These are phyloP conservation scores for Funneliformis geosporum DNA, from an alignment of 192 early-diverging fungal genomes.

Conservation along the genomic window DNA sequence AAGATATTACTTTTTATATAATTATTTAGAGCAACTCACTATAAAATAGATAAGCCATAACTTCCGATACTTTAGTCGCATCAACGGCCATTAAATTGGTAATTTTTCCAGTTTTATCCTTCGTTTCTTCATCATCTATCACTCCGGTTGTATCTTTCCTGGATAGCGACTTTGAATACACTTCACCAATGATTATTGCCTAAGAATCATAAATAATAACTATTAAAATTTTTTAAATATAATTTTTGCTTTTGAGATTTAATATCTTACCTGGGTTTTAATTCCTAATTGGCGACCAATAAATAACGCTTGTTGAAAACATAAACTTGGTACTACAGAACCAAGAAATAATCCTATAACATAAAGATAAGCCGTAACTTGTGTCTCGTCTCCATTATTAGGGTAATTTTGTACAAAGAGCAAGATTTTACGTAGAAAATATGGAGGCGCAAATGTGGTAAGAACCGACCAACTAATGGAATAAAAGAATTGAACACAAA, in stretches of 20 bases:
- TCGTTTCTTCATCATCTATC: constrained; percentile 32
- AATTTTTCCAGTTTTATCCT: constrained; percentile 59
- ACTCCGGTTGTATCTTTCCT: constrained; percentile 38
- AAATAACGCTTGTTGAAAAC: constrained; percentile 58
- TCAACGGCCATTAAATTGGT: constrained; percentile 78
- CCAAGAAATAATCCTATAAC: constrained; percentile 61
- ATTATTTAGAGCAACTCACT: not conserved
- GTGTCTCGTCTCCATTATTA: constrained; percentile 29
- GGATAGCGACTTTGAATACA: constrained; percentile 42
- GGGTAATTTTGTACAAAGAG: constrained; percentile 51
- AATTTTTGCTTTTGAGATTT: constrained; percentile 27
- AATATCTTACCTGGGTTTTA: constrained; percentile 45
- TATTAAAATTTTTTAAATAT: constrained; percentile 51
- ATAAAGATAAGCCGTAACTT: constrained; percentile 55
- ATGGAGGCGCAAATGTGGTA: constrained; percentile 52
- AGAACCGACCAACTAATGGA: constrained; percentile 37
- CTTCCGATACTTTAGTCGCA: constrained; percentile 57
- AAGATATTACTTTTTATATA: not conserved
- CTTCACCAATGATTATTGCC: constrained; percentile 43
- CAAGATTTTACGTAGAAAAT: constrained; percentile 60
- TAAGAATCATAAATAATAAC: constrained; percentile 38
- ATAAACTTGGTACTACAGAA: constrained; percentile 44
- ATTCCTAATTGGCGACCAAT: constrained; percentile 67
- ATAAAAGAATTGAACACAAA: constrained; percentile 44
- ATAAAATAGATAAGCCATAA: constrained; percentile 24